Evolutionary conservation across 768 basidiomycete genomes (phyloP).

Genomic region (Leccinum barrowsii): DNA sequence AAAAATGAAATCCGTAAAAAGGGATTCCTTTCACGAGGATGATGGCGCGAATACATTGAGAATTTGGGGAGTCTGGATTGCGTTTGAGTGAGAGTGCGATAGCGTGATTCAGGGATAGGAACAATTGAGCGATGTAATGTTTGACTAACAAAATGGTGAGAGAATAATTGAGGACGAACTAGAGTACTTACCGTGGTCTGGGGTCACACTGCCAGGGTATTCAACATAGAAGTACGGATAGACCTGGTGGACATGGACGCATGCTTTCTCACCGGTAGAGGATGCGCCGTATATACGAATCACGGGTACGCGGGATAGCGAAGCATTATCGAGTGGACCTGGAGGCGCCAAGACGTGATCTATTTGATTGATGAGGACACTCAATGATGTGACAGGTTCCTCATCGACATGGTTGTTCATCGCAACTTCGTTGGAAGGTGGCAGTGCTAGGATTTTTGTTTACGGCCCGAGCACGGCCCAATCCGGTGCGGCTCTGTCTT

Average conservation of each 20-base stretch:
- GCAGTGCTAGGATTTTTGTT: not conserved
- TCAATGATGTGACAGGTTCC: conserved; percentile 27
- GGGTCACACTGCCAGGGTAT: conserved; percentile 66
- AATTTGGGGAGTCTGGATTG: conserved; percentile 54
- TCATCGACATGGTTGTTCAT: conserved; percentile 4
- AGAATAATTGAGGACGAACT: not conserved
- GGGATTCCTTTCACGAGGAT: conserved; percentile 89
- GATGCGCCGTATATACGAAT: conserved; percentile 86
- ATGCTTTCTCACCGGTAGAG: conserved; percentile 71
- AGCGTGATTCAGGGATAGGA: conserved; percentile 78
- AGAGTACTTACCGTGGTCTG: conserved; percentile 51
- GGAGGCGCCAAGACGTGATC: conserved; percentile 59
- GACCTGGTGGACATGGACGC: conserved; percentile 88
- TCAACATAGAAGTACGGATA: conserved; percentile 93
- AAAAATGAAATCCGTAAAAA: conserved; percentile 92
- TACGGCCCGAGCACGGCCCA: no score
- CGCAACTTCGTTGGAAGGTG: not conserved
- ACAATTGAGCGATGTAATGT: conserved; percentile 64
- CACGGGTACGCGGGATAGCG: conserved; percentile 67
- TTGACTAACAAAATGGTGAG: conserved; percentile 50
- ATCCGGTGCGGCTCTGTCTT: no score
- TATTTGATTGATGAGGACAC: conserved; percentile 52
- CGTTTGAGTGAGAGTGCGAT: conserved; percentile 78
- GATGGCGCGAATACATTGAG: conserved; percentile 69
- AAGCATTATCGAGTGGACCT: conserved; percentile 61